These are phyloP conservation scores for Eucalyptus urophylla DNA, from an alignment of 345 rosid species.

Conservation along the genomic window DNA sequence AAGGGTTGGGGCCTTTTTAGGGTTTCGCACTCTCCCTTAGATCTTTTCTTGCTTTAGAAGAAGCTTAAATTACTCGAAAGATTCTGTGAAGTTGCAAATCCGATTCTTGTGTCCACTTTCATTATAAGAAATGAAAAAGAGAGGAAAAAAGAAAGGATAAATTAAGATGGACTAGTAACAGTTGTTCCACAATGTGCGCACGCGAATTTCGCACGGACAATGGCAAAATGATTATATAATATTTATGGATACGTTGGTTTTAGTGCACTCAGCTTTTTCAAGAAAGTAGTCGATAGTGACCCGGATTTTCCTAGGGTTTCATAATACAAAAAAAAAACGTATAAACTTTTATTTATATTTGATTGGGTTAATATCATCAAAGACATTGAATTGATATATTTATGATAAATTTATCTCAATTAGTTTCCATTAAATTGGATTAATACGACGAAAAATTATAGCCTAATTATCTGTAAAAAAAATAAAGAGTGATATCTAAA, in stretches of 20 bases:
- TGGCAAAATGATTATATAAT: neutral
- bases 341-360: neutral
- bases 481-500: too few relatives aligned
- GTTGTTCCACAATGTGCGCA: neutral
- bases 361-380: too few relatives aligned
- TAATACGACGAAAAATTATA: too few relatives aligned
- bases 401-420: too few relatives aligned
- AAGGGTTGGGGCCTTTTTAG: neutral
- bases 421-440: rapidly evolving
- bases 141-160: neutral
- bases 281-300: neutral
- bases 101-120: neutral
- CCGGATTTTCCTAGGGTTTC: neutral
- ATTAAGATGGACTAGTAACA: neutral
- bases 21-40: neutral
- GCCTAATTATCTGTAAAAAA: rapidly evolving
- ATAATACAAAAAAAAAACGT: neutral
- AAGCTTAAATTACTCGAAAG: neutral
- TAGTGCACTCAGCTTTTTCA: neutral
- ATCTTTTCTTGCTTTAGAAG: neutral
- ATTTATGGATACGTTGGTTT: neutral
- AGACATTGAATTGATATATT: too few relatives aligned
- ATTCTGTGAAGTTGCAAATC: neutral
- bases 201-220: neutral
- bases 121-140: neutral